Base-by-base conservation (phyloP, 2,329 filamentous ascomycete genomes). In the Dothidotthia symphoricarpi region DNA sequence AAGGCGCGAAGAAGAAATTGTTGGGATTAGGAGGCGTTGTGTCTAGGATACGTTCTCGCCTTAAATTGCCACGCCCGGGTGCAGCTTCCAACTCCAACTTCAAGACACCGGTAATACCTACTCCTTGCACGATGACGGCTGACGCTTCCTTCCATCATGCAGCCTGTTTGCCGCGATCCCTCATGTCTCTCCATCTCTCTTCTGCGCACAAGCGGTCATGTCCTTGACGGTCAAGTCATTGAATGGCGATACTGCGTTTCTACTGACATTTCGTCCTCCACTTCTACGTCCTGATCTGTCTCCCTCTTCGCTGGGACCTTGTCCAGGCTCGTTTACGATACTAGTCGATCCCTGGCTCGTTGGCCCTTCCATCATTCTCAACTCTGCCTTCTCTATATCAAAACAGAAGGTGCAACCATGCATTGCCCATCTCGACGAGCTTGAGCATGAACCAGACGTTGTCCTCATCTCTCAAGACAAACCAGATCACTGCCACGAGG, bases 321-420 rank as follows among this genome's bases (percentile, higher is more conserved):
- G 70, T 34, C 40, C 37, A 15, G 10, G 46, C 22, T 73, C 76
- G 3, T 88, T 84, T 62, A 81, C 77, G 12, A 76, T 89, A 36
- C 73, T 89, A 27, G 66, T 88, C 34, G 85, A 90, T 59, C 85
- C 86, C 3, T 88, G 83, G 81, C 72, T 87, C 22, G 70, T 72
- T 9, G 81, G 81, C 0, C 68, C 76, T 3, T 80, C 80, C 9
- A 77, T 76, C 36, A 76, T 83, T 45, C 72, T 79, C 52, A 79
- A 80, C 53, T 71, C 77, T 17, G 75, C 73, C 54, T 81, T 86
- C 61, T 81, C 81, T 14, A 75, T 74, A 26, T 75, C 80, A 2
- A 72, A 72, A 30, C 80, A 81, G 46, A 79, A 70, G 28, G 63
- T 72, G 13, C 69, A 71, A 16, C 70, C 80, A 30, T 81, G 76